Evolutionary conservation across 1,284 basidiomycete genomes (phyloP), one percentile per base, ranked within the genome.

Genomic region (Trametes pubescens): DNA sequence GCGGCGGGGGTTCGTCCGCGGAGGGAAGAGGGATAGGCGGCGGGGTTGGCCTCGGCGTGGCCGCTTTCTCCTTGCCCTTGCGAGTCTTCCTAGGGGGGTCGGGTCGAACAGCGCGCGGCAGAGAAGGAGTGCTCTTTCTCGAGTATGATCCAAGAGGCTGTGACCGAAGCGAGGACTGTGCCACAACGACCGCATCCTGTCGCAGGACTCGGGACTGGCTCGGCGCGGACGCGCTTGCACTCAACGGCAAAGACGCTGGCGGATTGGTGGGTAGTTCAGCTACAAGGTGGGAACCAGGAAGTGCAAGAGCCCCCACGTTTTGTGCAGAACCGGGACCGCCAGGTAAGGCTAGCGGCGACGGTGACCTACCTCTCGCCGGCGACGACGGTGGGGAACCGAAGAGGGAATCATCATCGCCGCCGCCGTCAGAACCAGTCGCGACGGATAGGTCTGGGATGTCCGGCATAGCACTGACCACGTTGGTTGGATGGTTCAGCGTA

Each of bases 231-330:
- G 63, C 59, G 64, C 64, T 62, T 57, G 63, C 67, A 62, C 79
- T 85, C 80, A 84, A 81, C 74, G 83, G 65, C 55, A 63, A 81
- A 78, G 82, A 84, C 80, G 86, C 89, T 91, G 89, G 79, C 85
- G 86, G 86, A 81, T 84, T 80, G 80, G 87, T 83, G 80, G 89
- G 82, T 81, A 87, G 84, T 92, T 93, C 89, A 93, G 90, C 90
- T 89, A 81, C 81, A 78, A 82, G 82, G 82, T 91, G 91, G 90
- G 90, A 91, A 87, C 91, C 91, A 92, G 90, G 90, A 91, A 92
- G 91, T 93, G 91, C 91, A 93, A 92, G 92, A 90, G 91, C 90
- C 91, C 91, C 91, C 91, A 93, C 91, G 86, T 93, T 92, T 91
- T 92, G 80, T 79, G 79, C 77, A 75, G 72, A 76, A 76, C 76